Percentiles rank a stretch among this genome's conserved stretches.
These are phyloP conservation scores for Drosera spatulata DNA, from an alignment of 179 eudicot species.

Conservation along the genomic window DNA sequence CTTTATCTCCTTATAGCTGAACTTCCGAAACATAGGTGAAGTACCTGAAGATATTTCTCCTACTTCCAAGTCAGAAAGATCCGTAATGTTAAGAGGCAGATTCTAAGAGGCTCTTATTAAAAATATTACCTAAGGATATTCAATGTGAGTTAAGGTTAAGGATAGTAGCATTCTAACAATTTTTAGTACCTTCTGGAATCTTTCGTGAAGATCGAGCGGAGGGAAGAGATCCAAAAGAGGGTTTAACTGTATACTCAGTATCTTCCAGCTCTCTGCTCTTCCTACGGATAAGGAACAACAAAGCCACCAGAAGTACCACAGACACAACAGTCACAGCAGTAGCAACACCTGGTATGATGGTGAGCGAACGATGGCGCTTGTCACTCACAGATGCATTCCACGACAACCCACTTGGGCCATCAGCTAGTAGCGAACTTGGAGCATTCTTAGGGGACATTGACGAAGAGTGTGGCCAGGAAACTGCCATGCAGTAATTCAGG, in stretches of 20 bases:
- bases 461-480: slow-evolving; percentile 38
- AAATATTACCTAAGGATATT: too few relatives aligned
- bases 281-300: slow-evolving; percentile 55
- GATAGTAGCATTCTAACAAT: too few relatives aligned
- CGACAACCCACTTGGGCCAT: slow-evolving; percentile 56
- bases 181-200: slow-evolving; percentile 52
- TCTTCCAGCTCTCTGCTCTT: slow-evolving; percentile 65
- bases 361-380: slow-evolving; percentile 37
- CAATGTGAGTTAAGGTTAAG: too few relatives aligned
- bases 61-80: not conserved
- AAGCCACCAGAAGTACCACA: slow-evolving; percentile 35
- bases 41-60: slow-evolving; percentile 38
- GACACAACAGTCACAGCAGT: slow-evolving; percentile 60
- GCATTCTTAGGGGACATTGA: slow-evolving; percentile 48
- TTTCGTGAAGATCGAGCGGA: slow-evolving; percentile 35
- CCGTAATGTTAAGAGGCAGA: not conserved
- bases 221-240: slow-evolving; percentile 24
- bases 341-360: slow-evolving; percentile 55
- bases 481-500: slow-evolving; percentile 5
- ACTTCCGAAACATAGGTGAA: slow-evolving; percentile 55
- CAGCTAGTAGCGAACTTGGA: slow-evolving; percentile 47
- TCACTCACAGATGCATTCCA: slow-evolving; percentile 25
- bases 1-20: slow-evolving; percentile 71
- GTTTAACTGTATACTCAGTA: slow-evolving; percentile 30
- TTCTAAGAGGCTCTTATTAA: not conserved